Base-by-base conservation (phyloP, 306 rosid genomes). In the Begonia loranthoides region DNA sequence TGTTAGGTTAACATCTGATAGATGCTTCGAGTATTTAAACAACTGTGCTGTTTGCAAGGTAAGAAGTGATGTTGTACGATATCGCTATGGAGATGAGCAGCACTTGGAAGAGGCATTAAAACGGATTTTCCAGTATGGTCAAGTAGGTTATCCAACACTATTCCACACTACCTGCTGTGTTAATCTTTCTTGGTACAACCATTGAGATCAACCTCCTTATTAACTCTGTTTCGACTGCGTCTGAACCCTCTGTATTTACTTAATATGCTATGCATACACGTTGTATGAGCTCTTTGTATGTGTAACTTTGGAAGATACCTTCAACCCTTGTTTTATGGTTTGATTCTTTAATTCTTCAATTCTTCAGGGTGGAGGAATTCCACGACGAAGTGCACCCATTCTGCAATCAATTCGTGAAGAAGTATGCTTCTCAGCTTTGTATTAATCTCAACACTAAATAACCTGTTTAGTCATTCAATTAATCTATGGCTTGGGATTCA, bases 71-170 rank as follows among this genome's bases (percentile, higher is more conserved):
- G 99, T 90, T 40, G 82, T 74, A 43, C 83, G 99, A 61, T 86
- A 61, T 66, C 94, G 99, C 56, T 80, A 86, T 63, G 95, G 99
- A 60, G 99, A 90, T 73, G 99, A 86, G 56, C 99, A 90, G 61
- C 99, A 90, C 69, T 73, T 90, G 85, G 99, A 86, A 0, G 99
- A 90, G 70, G 95, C 95, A 45, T 69, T 90, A 75, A 76, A 83
- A 69, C 74, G 95, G 67, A 90, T 90, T 68, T 83, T 90, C 71
- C 99, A 86, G 61, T 90, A 82, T 66, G 99, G 95, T 55, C 94
- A 40, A 69, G 99, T 90, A 71, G 52, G 74, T 70, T 56, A 65
- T 53, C 44, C 54, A n/a, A 51, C 22, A 13, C 19, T 3, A 21
- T 17, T 59, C 21, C 21, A 43, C 15, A 43, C 47, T 43, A 10